Conservation (phyloP, 768 basidiomycete species). For the Russula virescens region DNA sequence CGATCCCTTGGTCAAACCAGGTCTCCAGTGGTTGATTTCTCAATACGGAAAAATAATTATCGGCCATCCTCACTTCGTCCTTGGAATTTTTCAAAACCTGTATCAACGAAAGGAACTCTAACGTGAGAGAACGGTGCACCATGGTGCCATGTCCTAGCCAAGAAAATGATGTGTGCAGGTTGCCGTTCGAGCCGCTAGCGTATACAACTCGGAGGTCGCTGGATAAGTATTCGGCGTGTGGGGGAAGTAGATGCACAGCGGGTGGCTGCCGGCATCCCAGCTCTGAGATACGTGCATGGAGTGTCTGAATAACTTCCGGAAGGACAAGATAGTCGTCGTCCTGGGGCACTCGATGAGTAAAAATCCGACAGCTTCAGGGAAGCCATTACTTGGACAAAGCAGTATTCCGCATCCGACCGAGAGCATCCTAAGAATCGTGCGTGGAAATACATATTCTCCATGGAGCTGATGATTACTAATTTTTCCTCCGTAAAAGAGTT, state of each 20-base stretch:
- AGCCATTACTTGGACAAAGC: conserved; percentile 52
- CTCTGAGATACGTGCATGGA: conserved; percentile 39
- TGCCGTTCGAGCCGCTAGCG: conserved; percentile 26
- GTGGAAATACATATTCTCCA: conserved; percentile 53
- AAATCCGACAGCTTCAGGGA: not conserved
- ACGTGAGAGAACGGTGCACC: conserved; percentile 33
- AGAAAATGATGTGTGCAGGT: conserved; percentile 51
- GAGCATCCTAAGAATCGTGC: conserved; percentile 57
- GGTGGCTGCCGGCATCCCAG: conserved; percentile 19
- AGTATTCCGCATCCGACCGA: conserved; percentile 45
- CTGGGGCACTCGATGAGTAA: conserved; percentile 31
- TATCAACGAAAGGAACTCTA: conserved; percentile 47
- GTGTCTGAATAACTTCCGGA: conserved; percentile 49
- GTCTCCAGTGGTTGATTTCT: conserved; percentile 50
- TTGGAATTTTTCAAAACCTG: conserved; percentile 38
- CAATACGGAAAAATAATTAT: conserved; percentile 62
- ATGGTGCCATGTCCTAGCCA: conserved; percentile 66
- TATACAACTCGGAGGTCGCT: conserved; percentile 43
- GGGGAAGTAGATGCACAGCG: conserved; percentile 50
- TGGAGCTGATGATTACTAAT: conserved; percentile 52
- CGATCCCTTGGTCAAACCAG: conserved; percentile 61
- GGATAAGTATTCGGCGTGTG: conserved; percentile 56
- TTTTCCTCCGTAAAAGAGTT: conserved; percentile 40
- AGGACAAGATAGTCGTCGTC: conserved; percentile 64
- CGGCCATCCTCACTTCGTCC: conserved; percentile 58